Conservation (phyloP, 208 protist species). For the Wallacemonas sp. region DNA sequence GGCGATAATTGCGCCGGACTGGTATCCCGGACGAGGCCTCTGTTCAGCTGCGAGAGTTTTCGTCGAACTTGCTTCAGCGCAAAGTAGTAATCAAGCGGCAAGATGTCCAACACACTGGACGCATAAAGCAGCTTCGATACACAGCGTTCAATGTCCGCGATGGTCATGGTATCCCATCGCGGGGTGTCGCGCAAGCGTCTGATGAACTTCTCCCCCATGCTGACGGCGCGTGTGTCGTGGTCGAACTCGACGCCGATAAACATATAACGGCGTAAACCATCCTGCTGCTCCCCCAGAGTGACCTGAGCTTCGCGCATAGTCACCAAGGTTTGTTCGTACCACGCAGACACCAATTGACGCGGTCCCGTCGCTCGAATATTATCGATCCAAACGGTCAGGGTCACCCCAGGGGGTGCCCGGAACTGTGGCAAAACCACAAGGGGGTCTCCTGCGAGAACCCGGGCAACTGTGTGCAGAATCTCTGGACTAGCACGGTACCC, state of each 20-base stretch:
- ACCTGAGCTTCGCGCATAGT: not conserved
- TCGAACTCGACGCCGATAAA: slow-evolving; percentile 1
- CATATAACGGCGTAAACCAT: not conserved
- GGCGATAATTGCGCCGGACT: not conserved
- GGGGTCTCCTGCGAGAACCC: slow-evolving; percentile 3
- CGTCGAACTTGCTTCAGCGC: not conserved
- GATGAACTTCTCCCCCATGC: slow-evolving; percentile 3
- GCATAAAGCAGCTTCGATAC: slow-evolving; percentile 3
- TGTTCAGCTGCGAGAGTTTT: slow-evolving; percentile 4
- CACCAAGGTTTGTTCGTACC: not conserved
- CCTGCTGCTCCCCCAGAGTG: slow-evolving; percentile 2
- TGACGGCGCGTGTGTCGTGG: not conserved
- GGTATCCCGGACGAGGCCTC: not conserved
- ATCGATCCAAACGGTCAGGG: not conserved
- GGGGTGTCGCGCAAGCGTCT: not conserved
- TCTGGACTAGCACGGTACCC: not conserved
- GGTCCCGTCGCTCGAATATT: slow-evolving; percentile 2
- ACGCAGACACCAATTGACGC: not conserved
- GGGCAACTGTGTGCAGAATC: slow-evolving; percentile 5
- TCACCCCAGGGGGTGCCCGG: slow-evolving; percentile 3
- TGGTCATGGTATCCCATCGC: not conserved
- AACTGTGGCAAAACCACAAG: slow-evolving; percentile 11
- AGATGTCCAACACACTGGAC: not conserved
- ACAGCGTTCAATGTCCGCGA: slow-evolving; percentile 12
- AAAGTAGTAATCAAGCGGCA: slow-evolving; percentile 7